Evolutionary conservation across 2,329 filamentous ascomycete species (phyloP).

Genomic region (Pseudomassariella vexata): DNA sequence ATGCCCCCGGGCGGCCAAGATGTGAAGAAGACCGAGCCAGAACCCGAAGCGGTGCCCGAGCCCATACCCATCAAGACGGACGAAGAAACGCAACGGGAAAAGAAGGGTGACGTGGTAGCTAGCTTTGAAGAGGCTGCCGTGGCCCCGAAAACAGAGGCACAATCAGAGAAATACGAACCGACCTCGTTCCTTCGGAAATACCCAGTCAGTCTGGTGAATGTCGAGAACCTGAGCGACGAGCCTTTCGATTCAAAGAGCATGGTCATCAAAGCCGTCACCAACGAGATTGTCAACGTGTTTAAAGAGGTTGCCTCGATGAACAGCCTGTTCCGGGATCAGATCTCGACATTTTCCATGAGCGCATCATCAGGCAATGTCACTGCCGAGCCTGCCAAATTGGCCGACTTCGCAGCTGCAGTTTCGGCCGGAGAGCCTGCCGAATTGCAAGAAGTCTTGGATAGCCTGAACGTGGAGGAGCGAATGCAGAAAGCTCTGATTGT

Average conservation of each 20-base stretch:
- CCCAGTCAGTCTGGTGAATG: constrained; percentile 88
- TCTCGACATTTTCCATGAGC: constrained; percentile 94
- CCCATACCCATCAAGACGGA: constrained; percentile 53
- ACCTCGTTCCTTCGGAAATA: constrained; percentile 89
- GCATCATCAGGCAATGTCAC: constrained; percentile 93
- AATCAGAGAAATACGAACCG: constrained; percentile 65
- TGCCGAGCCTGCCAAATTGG: constrained; percentile 88
- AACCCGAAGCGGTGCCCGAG: constrained; percentile 46
- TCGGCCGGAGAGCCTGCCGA: constrained; percentile 91
- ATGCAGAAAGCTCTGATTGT: constrained; percentile 88
- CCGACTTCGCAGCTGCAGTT: constrained; percentile 94
- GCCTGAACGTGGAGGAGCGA: constrained; percentile 85
- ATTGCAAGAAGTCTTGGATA: constrained; percentile 84
- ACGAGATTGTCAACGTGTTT: constrained; percentile 98
- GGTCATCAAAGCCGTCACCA: constrained; percentile 85
- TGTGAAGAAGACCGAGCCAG: constrained; percentile 44
- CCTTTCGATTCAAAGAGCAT: constrained; percentile 85
- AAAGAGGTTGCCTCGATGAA: constrained; percentile 95
- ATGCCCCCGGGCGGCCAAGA: constrained; percentile 60
- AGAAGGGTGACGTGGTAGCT: constrained; percentile 89
- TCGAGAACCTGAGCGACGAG: constrained; percentile 87
- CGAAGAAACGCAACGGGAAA: constrained; percentile 53
- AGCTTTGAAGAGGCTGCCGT: constrained; percentile 85
- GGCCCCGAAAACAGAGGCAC: constrained; percentile 48
- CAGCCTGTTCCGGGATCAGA: constrained; percentile 92